Conservation (phyloP, 345 rosid species). For the Rhizophora mangle region DNA sequence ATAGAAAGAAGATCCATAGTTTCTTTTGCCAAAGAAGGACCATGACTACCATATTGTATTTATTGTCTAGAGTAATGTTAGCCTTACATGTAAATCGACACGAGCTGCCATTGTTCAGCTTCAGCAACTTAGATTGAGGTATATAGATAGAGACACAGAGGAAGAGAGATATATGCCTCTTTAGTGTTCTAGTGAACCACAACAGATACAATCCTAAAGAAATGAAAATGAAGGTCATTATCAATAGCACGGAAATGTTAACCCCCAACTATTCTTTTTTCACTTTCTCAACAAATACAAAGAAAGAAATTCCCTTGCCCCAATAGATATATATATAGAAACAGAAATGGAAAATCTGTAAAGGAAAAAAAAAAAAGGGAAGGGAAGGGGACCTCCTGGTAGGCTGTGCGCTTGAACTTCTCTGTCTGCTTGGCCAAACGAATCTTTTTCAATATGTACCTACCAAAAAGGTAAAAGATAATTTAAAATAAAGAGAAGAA, state of each 20-base stretch:
- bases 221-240: no score
- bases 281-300: neutral
- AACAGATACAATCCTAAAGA: no score
- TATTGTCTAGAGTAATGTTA: no score
- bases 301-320: neutral
- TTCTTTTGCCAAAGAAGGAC: neutral
- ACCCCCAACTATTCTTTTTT: no score
- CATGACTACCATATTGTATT: no score
- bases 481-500: neutral
- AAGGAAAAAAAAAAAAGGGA: neutral
- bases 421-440: constrained; percentile 87
- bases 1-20: constrained; percentile 8
- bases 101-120: no score
- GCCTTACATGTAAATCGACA: no score
- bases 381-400: constrained; percentile 65
- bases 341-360: neutral
- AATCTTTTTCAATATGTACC: constrained; percentile 93
- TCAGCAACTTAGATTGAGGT: no score
- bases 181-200: no score
- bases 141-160: no score
- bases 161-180: no score
- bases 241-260: no score
- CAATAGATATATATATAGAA: neutral
- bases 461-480: constrained; percentile 24
- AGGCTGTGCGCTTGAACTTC: constrained; percentile 81